Conservation (phyloP, 176 grass and related monocot genomes). For the Sorghum bicolor region DNA sequence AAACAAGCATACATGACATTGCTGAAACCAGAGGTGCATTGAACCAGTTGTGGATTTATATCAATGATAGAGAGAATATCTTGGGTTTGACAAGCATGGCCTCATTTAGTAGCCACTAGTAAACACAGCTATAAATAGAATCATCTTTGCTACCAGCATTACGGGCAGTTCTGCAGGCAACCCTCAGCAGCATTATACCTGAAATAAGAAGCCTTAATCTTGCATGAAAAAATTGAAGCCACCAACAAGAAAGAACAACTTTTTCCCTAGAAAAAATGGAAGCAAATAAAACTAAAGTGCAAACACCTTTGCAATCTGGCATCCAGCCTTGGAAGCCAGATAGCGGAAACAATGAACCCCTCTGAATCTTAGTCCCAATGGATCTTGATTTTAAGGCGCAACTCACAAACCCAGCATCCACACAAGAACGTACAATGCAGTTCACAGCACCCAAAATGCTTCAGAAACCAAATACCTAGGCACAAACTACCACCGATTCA, state of each 20-base stretch:
- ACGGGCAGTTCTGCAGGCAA: neutral
- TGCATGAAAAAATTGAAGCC: neutral
- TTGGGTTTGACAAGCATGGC: neutral
- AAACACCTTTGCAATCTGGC: neutral
- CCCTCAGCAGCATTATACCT: neutral
- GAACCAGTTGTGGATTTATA: neutral
- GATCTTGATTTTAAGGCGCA: constrained; percentile 2
- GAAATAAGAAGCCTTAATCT: neutral
- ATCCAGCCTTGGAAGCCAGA: neutral
- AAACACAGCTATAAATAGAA: neutral
- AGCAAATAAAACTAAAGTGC: neutral
- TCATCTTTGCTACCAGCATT: neutral
- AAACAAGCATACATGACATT: neutral
- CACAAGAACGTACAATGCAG: neutral
- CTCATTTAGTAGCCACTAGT: neutral
- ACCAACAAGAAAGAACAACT: neutral
- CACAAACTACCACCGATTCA: neutral
- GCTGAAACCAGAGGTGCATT: neutral
- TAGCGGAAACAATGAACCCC: neutral
- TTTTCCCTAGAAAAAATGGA: neutral
- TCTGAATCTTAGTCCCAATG: neutral
- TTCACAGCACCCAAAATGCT: neutral
- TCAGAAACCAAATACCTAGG: neutral
- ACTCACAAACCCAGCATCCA: neutral
- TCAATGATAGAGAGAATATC: neutral